A percentile compares a stretch with the other conserved stretches of the same genome.
phyloP scores from a whole-genome alignment of 2,329 filamentous ascomycete species.

The Teratosphaeria gauchensis region DNA sequence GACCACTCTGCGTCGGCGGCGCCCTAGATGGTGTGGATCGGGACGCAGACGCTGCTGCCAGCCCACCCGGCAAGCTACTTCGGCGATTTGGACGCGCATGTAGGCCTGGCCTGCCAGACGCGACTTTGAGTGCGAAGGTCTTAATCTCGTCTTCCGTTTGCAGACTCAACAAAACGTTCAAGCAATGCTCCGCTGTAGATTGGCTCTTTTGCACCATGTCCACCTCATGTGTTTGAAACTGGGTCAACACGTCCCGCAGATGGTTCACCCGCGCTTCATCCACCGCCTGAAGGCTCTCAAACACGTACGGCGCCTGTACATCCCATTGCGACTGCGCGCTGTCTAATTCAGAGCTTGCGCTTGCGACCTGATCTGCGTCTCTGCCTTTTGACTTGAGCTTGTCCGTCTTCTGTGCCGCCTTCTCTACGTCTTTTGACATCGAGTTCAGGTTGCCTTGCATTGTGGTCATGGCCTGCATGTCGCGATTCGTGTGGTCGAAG shows the following conservation, averaged over 20 bases:
- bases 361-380: slow-evolving; percentile 67
- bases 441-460: slow-evolving; percentile 71
- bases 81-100: not conserved
- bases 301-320: slow-evolving; percentile 86
- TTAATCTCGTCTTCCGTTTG: slow-evolving; percentile 81
- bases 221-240: slow-evolving; percentile 84
- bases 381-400: slow-evolving; percentile 72
- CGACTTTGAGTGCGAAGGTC: slow-evolving; percentile 47
- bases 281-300: slow-evolving; percentile 80
- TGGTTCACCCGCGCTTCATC: slow-evolving; percentile 87
- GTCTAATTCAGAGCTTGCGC: slow-evolving; percentile 63
- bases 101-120: slow-evolving; percentile 12
- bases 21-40: slow-evolving; percentile 5
- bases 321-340: slow-evolving; percentile 81
- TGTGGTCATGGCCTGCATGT: slow-evolving; percentile 70
- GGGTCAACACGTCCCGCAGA: slow-evolving; percentile 80
- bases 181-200: slow-evolving; percentile 63
- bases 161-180: slow-evolving; percentile 76
- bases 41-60: not conserved
- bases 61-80: slow-evolving; percentile 1
- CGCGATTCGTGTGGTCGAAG: slow-evolving; percentile 60
- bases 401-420: slow-evolving; percentile 73
- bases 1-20: slow-evolving; percentile 3
- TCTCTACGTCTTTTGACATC: slow-evolving; percentile 77
- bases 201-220: slow-evolving; percentile 74